These are phyloP conservation scores for Solanum dulcamara DNA, from an alignment of 257 asterid genomes.

Conservation along the genomic window DNA sequence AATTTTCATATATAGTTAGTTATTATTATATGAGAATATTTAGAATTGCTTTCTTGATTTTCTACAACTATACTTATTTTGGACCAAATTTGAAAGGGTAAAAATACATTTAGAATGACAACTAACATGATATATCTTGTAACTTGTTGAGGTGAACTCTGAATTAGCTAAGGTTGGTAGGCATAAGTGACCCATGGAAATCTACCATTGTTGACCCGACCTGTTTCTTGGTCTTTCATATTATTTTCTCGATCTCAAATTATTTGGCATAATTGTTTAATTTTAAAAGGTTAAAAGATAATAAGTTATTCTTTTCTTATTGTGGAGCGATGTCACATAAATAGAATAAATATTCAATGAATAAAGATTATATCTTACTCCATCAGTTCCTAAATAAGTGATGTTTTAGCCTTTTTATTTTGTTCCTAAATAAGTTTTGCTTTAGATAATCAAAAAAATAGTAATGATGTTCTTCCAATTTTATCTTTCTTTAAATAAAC, in stretches of 20 bases:
- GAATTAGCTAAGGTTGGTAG: neutral
- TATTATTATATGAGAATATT: neutral
- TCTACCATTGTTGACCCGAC: neutral
- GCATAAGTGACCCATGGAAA: neutral
- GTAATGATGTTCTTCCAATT: too few relatives aligned
- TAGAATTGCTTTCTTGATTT: neutral
- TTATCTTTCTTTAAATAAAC: too few relatives aligned
- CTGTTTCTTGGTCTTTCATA: neutral
- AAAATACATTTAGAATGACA: neutral
- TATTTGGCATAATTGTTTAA: too few relatives aligned
- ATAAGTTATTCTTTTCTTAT: too few relatives aligned
- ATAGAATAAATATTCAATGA: neutral
- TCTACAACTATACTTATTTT: neutral
- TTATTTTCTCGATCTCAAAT: neutral
- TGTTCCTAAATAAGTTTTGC: too few relatives aligned
- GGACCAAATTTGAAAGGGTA: neutral
- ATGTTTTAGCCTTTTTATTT: too few relatives aligned
- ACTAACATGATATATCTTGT: neutral
- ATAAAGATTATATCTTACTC: too few relatives aligned
- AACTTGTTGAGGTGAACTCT: neutral
- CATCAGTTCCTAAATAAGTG: too few relatives aligned
- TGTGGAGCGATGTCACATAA: too few relatives aligned
- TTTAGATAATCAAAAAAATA: too few relatives aligned
- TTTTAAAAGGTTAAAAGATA: too few relatives aligned
- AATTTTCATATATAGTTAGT: rapidly evolving